A percentile compares a stretch with the other conserved stretches of the same genome.
phyloP scores from a whole-genome alignment of 2,329 filamentous ascomycete genomes.

The Fusarium pininemorale region DNA sequence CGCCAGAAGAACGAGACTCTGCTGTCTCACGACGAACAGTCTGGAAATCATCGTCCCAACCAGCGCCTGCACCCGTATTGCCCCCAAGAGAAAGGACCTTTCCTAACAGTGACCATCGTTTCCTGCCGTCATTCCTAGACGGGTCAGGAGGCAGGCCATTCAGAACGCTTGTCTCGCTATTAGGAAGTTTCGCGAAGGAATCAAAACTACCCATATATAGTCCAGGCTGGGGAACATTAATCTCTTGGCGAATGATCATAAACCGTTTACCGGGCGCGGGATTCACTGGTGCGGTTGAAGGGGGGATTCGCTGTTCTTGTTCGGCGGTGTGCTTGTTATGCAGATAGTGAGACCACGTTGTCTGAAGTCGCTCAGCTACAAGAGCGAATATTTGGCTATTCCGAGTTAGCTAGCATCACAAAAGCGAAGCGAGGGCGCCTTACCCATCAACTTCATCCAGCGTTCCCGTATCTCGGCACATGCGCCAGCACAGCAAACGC shows the following conservation, averaged over 20 bases:
- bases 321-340: slow-evolving; percentile 76
- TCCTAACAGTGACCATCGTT: slow-evolving; percentile 70
- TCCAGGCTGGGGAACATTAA: slow-evolving; percentile 57
- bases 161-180: slow-evolving; percentile 34
- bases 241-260: slow-evolving; percentile 86
- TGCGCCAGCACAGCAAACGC: slow-evolving; percentile 87
- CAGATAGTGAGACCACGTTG: slow-evolving; percentile 81
- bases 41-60: slow-evolving; percentile 59
- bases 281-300: slow-evolving; percentile 82
- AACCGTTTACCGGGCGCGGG: slow-evolving; percentile 87
- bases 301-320: slow-evolving; percentile 60
- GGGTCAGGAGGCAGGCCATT: slow-evolving; percentile 40
- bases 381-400: slow-evolving; percentile 73
- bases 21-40: slow-evolving; percentile 60
- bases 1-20: slow-evolving; percentile 50
- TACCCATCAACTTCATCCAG: slow-evolving; percentile 73
- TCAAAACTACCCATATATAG: slow-evolving; percentile 61
- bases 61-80: slow-evolving; percentile 27
- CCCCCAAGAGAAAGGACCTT: slow-evolving; percentile 63
- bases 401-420: slow-evolving; percentile 36
- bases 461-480: slow-evolving; percentile 79
- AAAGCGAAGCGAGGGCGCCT: slow-evolving; percentile 47
- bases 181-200: slow-evolving; percentile 48
- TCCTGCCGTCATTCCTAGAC: slow-evolving; percentile 59
- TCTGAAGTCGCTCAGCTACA: slow-evolving; percentile 73